Base-by-base conservation (phyloP, 1,284 basidiomycete species). In the Amylostereum areolatum region DNA sequence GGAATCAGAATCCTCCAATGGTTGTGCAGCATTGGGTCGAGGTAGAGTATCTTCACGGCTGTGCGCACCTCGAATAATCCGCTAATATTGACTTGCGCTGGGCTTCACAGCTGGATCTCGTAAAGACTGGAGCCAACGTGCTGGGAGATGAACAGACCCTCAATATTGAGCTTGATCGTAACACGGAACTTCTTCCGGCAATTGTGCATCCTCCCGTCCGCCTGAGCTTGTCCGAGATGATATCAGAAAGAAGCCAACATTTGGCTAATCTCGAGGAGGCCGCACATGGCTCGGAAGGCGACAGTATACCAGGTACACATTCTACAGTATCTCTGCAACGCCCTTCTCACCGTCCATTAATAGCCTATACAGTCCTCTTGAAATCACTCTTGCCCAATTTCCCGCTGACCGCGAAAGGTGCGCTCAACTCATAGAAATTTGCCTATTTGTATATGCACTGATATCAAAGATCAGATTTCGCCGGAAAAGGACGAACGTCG, bases 1-100 rank as follows among this genome's bases (percentile, higher is more conserved):
- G 72, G 4, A 55, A 59, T 6, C 62, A 66, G 45, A 78, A 73
- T 55, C 60, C 69, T 8, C 56, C 66, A 1, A 68, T 68, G 51
- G 70, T 73, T 40, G 60, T 87, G 12, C 83, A 89, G 31, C 86
- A 89, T 57, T 89, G 86, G 86, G 78, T 89, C 18, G 82, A 87
- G 62, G 85, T 86, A 54, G n/a, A n/a, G n/a, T n/a, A n/a, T n/a
- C n/a, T n/a, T n/a, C n/a, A n/a, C n/a, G n/a, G n/a, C n/a, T n/a
- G n/a, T n/a, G n/a, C n/a, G n/a, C n/a, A n/a, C n/a, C n/a, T n/a
- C n/a, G n/a, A n/a, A n/a, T n/a, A n/a, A n/a, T n/a, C n/a, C n/a
- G n/a, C n/a, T n/a, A n/a, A n/a, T n/a, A n/a, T n/a, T n/a, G n/a
- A n/a, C n/a, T n/a, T n/a, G n/a, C n/a, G n/a, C n/a, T n/a, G n/a